Evolutionary conservation across 176 grass and related monocot genomes (phyloP).

Genomic region (Melocanna baccifera): DNA sequence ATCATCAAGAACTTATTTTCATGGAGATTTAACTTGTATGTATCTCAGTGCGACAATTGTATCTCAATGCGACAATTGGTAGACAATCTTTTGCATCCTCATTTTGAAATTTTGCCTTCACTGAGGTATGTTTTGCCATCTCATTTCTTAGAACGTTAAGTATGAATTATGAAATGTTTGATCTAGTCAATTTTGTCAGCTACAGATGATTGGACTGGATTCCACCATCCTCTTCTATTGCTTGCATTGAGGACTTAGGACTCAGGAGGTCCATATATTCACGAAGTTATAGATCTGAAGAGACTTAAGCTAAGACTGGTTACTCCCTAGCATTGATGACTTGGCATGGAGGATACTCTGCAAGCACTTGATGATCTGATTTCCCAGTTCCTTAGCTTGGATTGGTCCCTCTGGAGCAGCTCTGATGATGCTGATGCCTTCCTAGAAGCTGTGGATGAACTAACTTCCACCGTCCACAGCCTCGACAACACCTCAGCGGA

Average conservation of each 20-base stretch:
- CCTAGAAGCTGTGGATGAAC: conserved; percentile 48
- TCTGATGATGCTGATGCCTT: conserved; percentile 45
- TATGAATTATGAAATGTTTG: conserved; percentile 20
- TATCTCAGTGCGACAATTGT: neutral
- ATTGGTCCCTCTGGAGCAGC: conserved; percentile 37
- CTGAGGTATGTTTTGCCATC: conserved; percentile 23
- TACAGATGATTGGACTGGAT: conserved; percentile 10
- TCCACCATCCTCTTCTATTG: neutral
- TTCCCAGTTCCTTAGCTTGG: conserved; percentile 41
- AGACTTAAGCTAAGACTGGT: conserved; percentile 15
- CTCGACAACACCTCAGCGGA: conserved; percentile 16
- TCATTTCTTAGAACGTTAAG: neutral
- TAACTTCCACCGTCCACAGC: conserved; percentile 41
- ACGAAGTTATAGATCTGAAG: conserved; percentile 19
- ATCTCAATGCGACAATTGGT: neutral
- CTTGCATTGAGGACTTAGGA: neutral
- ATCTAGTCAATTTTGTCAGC: conserved; percentile 32
- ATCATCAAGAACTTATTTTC: conserved; percentile 10
- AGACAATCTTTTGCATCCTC: neutral
- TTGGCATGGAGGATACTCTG: conserved; percentile 40
- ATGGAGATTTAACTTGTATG: neutral
- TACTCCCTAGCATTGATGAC: neutral
- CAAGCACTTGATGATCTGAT: conserved; percentile 38
- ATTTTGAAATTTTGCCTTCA: neutral
- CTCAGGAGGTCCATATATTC: conserved; percentile 3